Evolutionary conservation across 805 yeast species (phyloP).

Genomic region (Hemisphaericaspora nanyangensis): DNA sequence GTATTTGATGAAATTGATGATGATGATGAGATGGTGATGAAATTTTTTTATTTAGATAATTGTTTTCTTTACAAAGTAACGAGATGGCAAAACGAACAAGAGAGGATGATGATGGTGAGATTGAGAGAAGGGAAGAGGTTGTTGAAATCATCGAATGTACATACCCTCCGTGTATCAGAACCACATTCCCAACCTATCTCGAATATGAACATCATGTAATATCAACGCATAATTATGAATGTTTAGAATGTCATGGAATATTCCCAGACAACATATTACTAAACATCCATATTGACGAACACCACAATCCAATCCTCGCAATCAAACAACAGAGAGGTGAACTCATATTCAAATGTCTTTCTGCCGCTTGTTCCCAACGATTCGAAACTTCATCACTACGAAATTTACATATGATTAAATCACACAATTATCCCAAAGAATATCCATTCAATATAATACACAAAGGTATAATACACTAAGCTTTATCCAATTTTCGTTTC

Average conservation of each 20-base stretch:
- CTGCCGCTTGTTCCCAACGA: conserved; percentile 32
- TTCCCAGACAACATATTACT: conserved; percentile 44
- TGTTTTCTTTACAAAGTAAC: no score
- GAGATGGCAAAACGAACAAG: no score
- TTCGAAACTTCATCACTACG: conserved; percentile 40
- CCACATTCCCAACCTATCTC: conserved; percentile 9
- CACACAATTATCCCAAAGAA: conserved; percentile 46
- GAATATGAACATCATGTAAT: conserved; percentile 20
- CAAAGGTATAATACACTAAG: conserved; percentile 17
- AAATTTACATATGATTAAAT: conserved; percentile 45
- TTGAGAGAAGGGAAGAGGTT: no score
- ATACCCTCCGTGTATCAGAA: conserved; percentile 7
- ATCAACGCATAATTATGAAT: conserved; percentile 27
- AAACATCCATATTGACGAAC: conserved; percentile 48
- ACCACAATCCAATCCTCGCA: conserved; percentile 46
- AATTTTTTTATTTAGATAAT: no score
- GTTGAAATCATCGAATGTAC: no score
- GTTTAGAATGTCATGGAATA: conserved; percentile 33
- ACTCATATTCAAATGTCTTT: conserved; percentile 41
- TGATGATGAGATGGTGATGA: no score
- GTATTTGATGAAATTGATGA: no score
- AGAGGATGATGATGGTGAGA: no score
- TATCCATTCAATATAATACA: conserved; percentile 27
- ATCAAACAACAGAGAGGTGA: conserved; percentile 37
- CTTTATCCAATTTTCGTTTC: conserved; percentile 27